Percentiles rank a stretch among this genome's conserved stretches.
Conservation (phyloP, 176 grass and related monocot genomes). For the Zea luxurians region DNA sequence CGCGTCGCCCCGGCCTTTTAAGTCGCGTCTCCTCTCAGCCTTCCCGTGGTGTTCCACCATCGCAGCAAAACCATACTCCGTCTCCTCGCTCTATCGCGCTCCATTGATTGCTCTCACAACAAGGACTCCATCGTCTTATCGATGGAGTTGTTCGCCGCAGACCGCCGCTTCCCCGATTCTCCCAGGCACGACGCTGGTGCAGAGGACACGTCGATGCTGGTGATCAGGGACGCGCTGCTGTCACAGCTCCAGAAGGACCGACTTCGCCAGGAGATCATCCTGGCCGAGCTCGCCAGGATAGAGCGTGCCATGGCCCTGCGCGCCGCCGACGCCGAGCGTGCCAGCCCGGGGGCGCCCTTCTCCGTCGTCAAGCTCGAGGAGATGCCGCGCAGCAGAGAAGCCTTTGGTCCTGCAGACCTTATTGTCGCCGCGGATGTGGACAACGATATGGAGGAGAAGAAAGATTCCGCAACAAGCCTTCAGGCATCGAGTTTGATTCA, state of each 20-base stretch:
- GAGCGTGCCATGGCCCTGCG: constrained; percentile 33
- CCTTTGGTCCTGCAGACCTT: neutral
- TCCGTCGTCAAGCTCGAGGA: neutral
- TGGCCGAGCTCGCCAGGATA: constrained; percentile 42
- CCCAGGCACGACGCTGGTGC: neutral
- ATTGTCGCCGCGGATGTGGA: neutral
- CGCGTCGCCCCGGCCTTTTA: neutral
- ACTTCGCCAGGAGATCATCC: constrained; percentile 43
- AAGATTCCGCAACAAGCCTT: too few relatives aligned
- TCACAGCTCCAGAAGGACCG: constrained; percentile 42
- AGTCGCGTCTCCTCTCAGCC: neutral
- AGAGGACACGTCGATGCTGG: constrained; percentile 9
- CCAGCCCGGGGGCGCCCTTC: neutral
- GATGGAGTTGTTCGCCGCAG: constrained; percentile 17
- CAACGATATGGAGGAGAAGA: neutral
- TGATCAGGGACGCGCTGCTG: constrained; percentile 42
- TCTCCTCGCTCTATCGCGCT: neutral
- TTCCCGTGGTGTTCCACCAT: neutral
- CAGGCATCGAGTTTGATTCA: too few relatives aligned
- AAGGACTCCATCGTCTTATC: neutral
- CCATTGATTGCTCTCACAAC: neutral
- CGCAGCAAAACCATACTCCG: neutral
- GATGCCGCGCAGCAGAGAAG: neutral
- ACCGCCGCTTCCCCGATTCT: constrained; percentile 22
- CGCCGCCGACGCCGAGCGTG: neutral